These are phyloP conservation scores for Diutina siamensis DNA, from an alignment of 1,139 yeast genomes.

Conservation along the genomic window DNA sequence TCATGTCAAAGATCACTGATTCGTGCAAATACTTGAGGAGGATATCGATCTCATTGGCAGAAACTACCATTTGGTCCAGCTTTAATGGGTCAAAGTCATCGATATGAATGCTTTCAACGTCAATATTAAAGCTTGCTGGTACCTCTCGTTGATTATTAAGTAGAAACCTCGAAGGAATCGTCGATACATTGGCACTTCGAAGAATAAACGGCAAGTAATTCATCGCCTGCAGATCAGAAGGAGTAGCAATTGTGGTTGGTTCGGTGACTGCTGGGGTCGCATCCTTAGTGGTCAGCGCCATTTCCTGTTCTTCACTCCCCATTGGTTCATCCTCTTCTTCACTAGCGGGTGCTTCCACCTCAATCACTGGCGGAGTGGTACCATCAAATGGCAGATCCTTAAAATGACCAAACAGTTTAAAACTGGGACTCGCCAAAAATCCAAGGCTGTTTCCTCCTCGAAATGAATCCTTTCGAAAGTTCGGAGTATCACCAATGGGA, in stretches of 20 bases:
- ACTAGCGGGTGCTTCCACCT: background rate
- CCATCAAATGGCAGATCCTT: conserved; percentile 2
- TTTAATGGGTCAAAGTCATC: conserved; percentile 22
- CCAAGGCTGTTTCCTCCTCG: background rate
- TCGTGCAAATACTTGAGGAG: conserved; percentile 24
- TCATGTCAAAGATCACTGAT: conserved; percentile 27
- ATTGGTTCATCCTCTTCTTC: background rate
- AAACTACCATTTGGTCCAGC: conserved; percentile 20
- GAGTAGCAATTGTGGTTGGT: background rate
- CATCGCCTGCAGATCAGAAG: background rate
- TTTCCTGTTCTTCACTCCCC: background rate
- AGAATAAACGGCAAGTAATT: conserved; percentile 55
- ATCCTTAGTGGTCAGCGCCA: background rate
- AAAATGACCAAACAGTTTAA: background rate
- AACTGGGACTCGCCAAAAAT: background rate
- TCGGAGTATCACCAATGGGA: background rate
- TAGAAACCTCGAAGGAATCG: conserved; percentile 44
- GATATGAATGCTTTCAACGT: conserved; percentile 25
- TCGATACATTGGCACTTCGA: conserved; percentile 46
- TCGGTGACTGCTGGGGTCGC: background rate
- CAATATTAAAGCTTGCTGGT: conserved; percentile 19
- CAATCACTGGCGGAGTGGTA: background rate
- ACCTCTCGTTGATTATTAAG: conserved; percentile 16
- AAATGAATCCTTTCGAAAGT: background rate
- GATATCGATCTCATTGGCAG: conserved; percentile 19